Base-by-base conservation (phyloP, 2,329 filamentous ascomycete genomes). In the Colletotrichum limetticola region DNA sequence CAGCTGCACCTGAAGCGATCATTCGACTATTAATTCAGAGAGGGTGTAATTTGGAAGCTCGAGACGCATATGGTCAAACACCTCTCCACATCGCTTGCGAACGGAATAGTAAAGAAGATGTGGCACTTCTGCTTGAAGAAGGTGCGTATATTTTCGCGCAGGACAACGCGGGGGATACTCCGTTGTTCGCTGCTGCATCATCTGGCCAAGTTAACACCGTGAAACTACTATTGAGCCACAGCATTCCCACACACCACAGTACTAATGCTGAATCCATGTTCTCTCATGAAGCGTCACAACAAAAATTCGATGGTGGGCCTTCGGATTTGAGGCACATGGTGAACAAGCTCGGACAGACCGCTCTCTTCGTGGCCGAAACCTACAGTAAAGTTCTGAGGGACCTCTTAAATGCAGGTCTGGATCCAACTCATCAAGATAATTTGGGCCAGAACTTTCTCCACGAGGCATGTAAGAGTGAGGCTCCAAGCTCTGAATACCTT, bases 311-410 rank as follows among this genome's bases (percentile, higher is more conserved):
- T 42, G 19, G 16, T 19, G 37, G 5, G 16, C 37, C 6, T 42
- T 2, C 16, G 2, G 0, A 42, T 16, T 19, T 6, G 1, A 42
- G 37, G 37, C 37, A 19, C 37, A 16, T 42, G 6, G 37, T 19
- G 14, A 46, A 46, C 37, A 46, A 19, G 4, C 5, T 7, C 16
- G 42, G 62, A 22, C 12, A 7, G 24, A 56, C 62, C 4, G 46
- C n/a, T 12, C 2, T 65, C 3, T 65, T 56, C 26, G 4, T 26
- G 24, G 24, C 24, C 24, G 24, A 2, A 24, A 24, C 24, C 24
- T 26, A 26, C 24, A 1, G 3, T 4, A 26, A 26, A 26, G 4
- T 4, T 26, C 0, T 52, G 19, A 1, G 0, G 1, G 9, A 1
- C 7, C 8, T 64, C 0, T 8, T 65, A 1, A 26, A 26, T 28